phyloP scores from a whole-genome alignment of 2,329 filamentous ascomycete species.

The Colletotrichum melonis region DNA sequence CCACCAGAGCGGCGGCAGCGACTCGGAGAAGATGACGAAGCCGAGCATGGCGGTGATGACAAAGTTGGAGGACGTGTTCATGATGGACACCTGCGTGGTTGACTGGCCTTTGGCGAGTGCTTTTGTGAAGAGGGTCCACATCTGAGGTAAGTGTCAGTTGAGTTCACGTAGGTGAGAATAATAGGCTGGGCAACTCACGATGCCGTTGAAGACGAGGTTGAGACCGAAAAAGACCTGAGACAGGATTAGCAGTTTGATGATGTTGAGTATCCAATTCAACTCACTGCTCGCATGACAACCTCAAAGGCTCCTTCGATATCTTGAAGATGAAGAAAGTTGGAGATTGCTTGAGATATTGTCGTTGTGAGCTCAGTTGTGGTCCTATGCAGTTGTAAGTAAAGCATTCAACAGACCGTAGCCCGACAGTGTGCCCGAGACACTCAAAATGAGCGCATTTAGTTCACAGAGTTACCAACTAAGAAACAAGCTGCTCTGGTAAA shows the following conservation, averaged over 20 bases:
- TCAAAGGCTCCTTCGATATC: slow-evolving; percentile 57
- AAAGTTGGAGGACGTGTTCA: slow-evolving; percentile 87
- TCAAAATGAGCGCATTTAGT: neutral
- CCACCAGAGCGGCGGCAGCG: slow-evolving; percentile 81
- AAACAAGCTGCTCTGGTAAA: neutral
- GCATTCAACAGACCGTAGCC: slow-evolving; percentile 2
- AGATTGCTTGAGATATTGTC: slow-evolving; percentile 57
- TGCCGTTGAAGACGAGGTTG: slow-evolving; percentile 79
- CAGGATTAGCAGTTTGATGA: slow-evolving; percentile 8
- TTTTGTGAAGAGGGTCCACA: slow-evolving; percentile 87
- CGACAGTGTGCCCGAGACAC: neutral
- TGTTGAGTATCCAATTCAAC: slow-evolving; percentile 38
- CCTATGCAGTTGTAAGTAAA: slow-evolving; percentile 44
- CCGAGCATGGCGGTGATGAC: slow-evolving; percentile 81
- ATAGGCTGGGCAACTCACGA: slow-evolving; percentile 57
- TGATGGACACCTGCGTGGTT: slow-evolving; percentile 82
- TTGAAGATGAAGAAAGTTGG: slow-evolving; percentile 56
- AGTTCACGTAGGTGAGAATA: neutral
- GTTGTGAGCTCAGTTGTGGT: slow-evolving; percentile 68
- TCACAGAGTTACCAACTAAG: neutral
- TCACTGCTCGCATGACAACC: slow-evolving; percentile 59
- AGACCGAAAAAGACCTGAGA: slow-evolving; percentile 77
- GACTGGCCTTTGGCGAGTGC: slow-evolving; percentile 80
- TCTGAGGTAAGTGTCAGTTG: slow-evolving; percentile 51
- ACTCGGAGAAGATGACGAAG: slow-evolving; percentile 76